Conservation (phyloP, 306 rosid species). For the Glycine tomentella region DNA sequence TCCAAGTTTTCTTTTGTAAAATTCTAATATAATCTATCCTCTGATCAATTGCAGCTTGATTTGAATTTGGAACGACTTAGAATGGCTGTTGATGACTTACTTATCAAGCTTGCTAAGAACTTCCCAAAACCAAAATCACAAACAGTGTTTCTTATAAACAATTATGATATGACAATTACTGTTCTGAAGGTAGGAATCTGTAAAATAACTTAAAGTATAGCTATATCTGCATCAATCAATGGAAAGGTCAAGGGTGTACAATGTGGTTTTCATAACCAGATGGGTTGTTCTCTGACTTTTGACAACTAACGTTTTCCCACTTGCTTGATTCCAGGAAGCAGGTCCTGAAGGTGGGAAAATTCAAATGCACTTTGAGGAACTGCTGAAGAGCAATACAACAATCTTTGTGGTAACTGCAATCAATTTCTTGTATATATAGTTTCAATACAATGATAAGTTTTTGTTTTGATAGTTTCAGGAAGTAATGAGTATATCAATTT, state of each 20-base stretch:
- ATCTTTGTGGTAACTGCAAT: conserved; percentile 79
- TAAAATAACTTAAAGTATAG: conserved; percentile 25
- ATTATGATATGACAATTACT: conserved; percentile 95
- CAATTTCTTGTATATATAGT: conserved; percentile 23
- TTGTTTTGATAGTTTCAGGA: not conserved
- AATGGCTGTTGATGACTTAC: conserved; percentile 95
- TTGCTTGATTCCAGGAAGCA: conserved; percentile 76
- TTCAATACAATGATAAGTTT: not conserved
- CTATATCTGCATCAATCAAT: conserved; percentile 41
- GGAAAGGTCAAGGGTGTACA: conserved; percentile 21
- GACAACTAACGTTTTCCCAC: conserved; percentile 30
- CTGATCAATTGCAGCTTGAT: conserved; percentile 73
- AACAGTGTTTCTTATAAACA: conserved; percentile 92
- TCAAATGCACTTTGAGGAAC: conserved; percentile 92
- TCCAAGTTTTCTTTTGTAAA: not conserved
- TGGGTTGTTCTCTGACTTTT: conserved; percentile 19
- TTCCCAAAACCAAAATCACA: conserved; percentile 80
- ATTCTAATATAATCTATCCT: conserved; percentile 37
- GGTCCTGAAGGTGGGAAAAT: conserved; percentile 93
- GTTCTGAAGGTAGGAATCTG: conserved; percentile 79
- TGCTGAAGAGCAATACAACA: conserved; percentile 92
- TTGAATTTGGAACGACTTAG: conserved; percentile 88
- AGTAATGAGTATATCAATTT: conserved; percentile 11
- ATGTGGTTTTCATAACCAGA: conserved; percentile 24
- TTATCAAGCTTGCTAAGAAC: conserved; percentile 92